Evolutionary conservation across 2,329 filamentous ascomycete species (phyloP), one percentile per base, ranked within the genome.

Genomic region (Stemphylium lycopersici): DNA sequence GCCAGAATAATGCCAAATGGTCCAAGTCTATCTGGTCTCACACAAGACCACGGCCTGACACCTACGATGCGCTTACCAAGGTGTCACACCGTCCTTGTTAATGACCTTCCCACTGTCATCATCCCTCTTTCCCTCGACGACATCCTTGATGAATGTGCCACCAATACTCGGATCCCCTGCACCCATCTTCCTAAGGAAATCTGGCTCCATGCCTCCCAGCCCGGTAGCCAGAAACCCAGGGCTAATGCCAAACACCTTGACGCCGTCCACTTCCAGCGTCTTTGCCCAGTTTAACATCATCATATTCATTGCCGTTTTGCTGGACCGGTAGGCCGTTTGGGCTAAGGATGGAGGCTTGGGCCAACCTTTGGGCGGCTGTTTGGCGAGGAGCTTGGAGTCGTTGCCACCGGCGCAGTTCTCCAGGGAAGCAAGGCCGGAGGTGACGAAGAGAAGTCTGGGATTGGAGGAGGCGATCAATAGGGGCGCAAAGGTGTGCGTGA

Each of bases 221-320:
- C 72, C 72, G 1, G 80, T 82, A 1, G 78, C 79, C 53, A 82
- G 64, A 48, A 81, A 75, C 0, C 81, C 80, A 0, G 80, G 80
- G 53, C 72, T 75, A 2, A 81, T 73, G 0, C 62, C 68, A 58
- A 77, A 83, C 0, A 82, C 78, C 58, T 83, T 84, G 24, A 74
- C 72, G 2, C 76, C 71, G 47, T 77, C 66, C 73, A 78, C 82
- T 13, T 80, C 71, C 31, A 81, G 60, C 66, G 70, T 60, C 26
- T 72, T 69, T 31, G 69, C 56, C 80, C 81, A 85, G 12, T 80
- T 75, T 41, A 81, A 58, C 75, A 80, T 79, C 59, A 81, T 32
- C 71, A 82, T 83, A 34, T 80, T 83, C 59, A 83, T 46, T 1
- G 76, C 81, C 4, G 76, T 72, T 67, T 83, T 82, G 26, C 70